Evolutionary conservation across 2,329 filamentous ascomycete genomes (phyloP).

Genomic region (Nemania sp.): DNA sequence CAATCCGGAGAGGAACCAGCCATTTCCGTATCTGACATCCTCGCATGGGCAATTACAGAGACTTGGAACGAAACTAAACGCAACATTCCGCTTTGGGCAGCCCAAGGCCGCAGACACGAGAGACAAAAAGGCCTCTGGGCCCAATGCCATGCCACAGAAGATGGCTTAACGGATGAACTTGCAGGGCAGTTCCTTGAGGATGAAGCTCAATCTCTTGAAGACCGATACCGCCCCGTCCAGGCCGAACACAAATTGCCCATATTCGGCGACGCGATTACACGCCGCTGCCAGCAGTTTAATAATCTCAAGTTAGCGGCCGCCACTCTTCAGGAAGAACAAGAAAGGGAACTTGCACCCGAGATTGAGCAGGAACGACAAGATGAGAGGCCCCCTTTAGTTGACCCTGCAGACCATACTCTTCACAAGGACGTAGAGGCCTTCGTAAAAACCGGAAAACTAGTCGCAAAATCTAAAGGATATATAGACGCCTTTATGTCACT

Average conservation of each 20-base stretch:
- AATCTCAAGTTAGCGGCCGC: slow-evolving; percentile 46
- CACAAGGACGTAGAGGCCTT: slow-evolving; percentile 6
- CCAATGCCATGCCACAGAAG: background rate
- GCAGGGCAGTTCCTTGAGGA: slow-evolving; percentile 64
- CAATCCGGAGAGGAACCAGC: background rate
- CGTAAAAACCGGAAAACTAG: background rate
- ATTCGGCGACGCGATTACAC: slow-evolving; percentile 43
- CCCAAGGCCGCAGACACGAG: slow-evolving; percentile 67
- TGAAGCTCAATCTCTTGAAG: slow-evolving; percentile 64
- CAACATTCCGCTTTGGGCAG: slow-evolving; percentile 46
- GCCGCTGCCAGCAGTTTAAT: slow-evolving; percentile 55
- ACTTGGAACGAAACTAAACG: slow-evolving; percentile 30
- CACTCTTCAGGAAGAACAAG: slow-evolving; percentile 72
- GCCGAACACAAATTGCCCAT: slow-evolving; percentile 15
- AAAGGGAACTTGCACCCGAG: slow-evolving; percentile 75
- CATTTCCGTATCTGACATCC: slow-evolving; percentile 14
- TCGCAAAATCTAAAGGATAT: slow-evolving; percentile 5
- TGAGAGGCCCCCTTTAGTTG: slow-evolving; percentile 9
- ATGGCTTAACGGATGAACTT: slow-evolving; percentile 43
- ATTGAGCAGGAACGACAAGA: slow-evolving; percentile 65
- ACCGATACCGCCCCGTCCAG: slow-evolving; percentile 61
- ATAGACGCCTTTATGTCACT: slow-evolving; percentile 28
- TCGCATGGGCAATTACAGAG: slow-evolving; percentile 33
- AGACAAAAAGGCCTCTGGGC: slow-evolving; percentile 56
- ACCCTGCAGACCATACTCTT: background rate